Conservation (phyloP, 768 basidiomycete genomes). For the Lactarius sanguifluus region DNA sequence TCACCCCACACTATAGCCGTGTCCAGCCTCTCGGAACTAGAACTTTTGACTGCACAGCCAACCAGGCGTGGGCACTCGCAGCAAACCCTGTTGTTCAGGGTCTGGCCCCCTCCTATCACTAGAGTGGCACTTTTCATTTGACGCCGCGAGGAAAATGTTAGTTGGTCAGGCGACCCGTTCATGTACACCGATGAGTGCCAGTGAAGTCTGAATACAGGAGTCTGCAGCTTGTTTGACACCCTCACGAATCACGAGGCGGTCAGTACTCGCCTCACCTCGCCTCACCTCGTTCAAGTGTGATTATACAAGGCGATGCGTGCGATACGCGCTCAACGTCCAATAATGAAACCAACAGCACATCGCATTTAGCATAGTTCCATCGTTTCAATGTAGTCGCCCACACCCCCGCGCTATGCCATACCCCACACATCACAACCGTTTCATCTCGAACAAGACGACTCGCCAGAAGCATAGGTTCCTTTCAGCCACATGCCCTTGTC, state of each 20-base stretch:
- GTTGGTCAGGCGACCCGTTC: slow-evolving; percentile 20
- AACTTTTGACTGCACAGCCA: not conserved
- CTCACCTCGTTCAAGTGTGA: not conserved
- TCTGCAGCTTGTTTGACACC: slow-evolving; percentile 10
- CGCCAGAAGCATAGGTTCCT: slow-evolving; percentile 12
- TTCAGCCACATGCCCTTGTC: slow-evolving; percentile 20
- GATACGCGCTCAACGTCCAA: not conserved
- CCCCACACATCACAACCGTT: slow-evolving; percentile 24
- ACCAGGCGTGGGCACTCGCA: not conserved
- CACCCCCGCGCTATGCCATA: slow-evolving; percentile 22
- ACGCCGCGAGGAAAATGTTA: slow-evolving; percentile 17
- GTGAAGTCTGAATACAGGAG: slow-evolving; percentile 4
- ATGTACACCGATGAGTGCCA: not conserved
- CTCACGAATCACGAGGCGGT: not conserved
- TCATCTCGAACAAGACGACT: slow-evolving; percentile 14
- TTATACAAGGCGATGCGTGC: not conserved
- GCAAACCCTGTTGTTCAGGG: not conserved
- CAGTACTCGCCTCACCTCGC: slow-evolving; percentile 8
- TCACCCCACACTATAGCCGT: not conserved
- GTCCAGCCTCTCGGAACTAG: slow-evolving; percentile 3
- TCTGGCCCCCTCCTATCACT: slow-evolving; percentile 18
- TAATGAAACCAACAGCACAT: not conserved
- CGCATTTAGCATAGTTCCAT: not conserved
- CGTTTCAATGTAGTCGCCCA: slow-evolving; percentile 11
- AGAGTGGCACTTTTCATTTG: slow-evolving; percentile 24